These are phyloP conservation scores for Xylaria venustula DNA, from an alignment of 495 filamentous ascomycete genomes.

Conservation along the genomic window DNA sequence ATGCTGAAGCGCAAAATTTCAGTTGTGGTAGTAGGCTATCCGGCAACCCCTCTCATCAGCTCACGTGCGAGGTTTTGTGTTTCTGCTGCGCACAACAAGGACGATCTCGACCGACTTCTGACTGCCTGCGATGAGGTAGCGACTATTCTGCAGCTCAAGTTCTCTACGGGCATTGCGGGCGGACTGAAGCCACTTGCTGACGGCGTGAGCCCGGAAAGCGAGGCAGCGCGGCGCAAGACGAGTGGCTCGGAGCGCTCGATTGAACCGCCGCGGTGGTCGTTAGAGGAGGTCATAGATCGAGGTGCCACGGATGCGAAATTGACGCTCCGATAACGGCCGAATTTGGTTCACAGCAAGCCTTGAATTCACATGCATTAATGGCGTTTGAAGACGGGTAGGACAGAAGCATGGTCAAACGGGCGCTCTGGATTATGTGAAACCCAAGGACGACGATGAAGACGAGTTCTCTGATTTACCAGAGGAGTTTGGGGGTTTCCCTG, in stretches of 20 bases:
- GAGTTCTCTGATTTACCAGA: conserved; percentile 8
- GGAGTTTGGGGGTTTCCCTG: conserved; percentile 3
- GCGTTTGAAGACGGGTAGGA: conserved; percentile 25
- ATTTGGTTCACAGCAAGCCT: conserved; percentile 7
- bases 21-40: conserved; percentile 97
- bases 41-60: conserved; percentile 92
- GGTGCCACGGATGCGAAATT: conserved; percentile 79
- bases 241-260: conserved; percentile 48
- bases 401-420: conserved; percentile 25
- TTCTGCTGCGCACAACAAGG: conserved; percentile 94
- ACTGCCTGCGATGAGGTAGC: conserved; percentile 90
- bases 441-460: background rate
- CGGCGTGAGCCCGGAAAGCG: conserved; percentile 64
- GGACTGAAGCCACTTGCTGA: conserved; percentile 73
- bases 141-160: conserved; percentile 90
- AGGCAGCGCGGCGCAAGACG: conserved; percentile 60
- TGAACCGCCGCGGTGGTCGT: conserved; percentile 73
- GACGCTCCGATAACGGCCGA: conserved; percentile 53
- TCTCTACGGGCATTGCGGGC: conserved; percentile 89
- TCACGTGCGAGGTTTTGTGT: conserved; percentile 95
- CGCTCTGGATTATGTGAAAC: conserved; percentile 27
- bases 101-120: conserved; percentile 89
- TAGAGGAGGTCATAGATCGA: conserved; percentile 75
- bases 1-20: conserved; percentile 97
- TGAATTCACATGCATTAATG: conserved; percentile 21